These are phyloP conservation scores for Leccinum angustisporum DNA, from an alignment of 1,284 basidiomycete genomes.

Conservation along the genomic window DNA sequence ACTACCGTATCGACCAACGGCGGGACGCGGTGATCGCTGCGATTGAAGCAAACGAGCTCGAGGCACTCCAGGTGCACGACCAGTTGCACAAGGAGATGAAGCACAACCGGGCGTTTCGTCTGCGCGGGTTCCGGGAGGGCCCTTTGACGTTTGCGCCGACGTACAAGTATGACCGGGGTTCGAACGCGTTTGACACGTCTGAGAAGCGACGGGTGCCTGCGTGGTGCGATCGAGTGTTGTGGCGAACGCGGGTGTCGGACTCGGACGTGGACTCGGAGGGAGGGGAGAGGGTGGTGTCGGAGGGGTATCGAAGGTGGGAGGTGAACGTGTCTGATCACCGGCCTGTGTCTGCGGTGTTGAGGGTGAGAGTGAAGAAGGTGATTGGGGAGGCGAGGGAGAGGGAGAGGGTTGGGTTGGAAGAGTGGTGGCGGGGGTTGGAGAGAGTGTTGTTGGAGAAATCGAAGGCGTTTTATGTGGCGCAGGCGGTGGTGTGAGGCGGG, in stretches of 20 bases:
- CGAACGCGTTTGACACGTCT: constrained; percentile 81
- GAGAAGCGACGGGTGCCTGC: constrained; percentile 89
- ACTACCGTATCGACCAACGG: constrained; percentile 92
- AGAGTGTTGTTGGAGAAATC: constrained; percentile 49
- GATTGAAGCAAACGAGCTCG: constrained; percentile 64
- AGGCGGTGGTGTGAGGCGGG: constrained; percentile 25
- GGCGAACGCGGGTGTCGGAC: constrained; percentile 46
- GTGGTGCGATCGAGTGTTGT: constrained; percentile 95
- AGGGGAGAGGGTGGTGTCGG: constrained; percentile 56
- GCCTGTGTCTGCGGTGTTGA: constrained; percentile 81
- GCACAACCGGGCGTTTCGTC: constrained; percentile 80
- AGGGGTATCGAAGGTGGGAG: constrained; percentile 80
- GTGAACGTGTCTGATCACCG: constrained; percentile 83
- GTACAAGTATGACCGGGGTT: constrained; percentile 91
- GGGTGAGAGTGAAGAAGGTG: constrained; percentile 71
- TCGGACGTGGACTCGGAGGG: neutral
- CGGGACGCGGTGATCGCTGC: constrained; percentile 77
- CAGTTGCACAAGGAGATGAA: constrained; percentile 90
- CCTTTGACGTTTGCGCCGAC: constrained; percentile 84
- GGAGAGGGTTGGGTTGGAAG: constrained; percentile 55
- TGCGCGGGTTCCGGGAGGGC: constrained; percentile 83
- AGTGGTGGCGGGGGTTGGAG: constrained; percentile 62
- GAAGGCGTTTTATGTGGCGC: constrained; percentile 52
- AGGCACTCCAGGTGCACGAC: constrained; percentile 73
- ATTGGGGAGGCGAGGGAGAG: constrained; percentile 54